Conservation (phyloP, 805 yeast species). For the Hagleromyces aurorensis region DNA sequence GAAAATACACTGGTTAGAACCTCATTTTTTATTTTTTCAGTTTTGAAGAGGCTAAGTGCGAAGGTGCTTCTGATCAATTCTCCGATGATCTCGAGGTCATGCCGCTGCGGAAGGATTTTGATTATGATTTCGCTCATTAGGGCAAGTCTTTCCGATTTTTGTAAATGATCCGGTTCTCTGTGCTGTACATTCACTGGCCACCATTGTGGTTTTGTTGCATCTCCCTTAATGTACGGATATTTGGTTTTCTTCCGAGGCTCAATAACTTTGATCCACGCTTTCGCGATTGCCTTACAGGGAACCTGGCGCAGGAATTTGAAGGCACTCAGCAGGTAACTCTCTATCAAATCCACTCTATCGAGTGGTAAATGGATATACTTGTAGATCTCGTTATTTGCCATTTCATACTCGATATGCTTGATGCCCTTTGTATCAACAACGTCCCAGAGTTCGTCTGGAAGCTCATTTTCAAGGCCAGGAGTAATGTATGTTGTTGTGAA, state of each 20-base stretch:
- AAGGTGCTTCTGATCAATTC: conserved; percentile 13
- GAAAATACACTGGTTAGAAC: conserved; percentile 13
- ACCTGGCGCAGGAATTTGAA: conserved; percentile 41
- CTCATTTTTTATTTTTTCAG: conserved; percentile 8
- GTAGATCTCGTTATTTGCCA: conserved; percentile 2
- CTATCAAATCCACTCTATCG: conserved; percentile 4
- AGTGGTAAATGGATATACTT: conserved; percentile 5
- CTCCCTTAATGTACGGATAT: conserved; percentile 53
- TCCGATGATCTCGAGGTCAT: conserved; percentile 9
- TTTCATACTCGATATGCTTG: conserved; percentile 3
- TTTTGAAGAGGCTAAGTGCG: conserved; percentile 13
- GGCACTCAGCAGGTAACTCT: conserved; percentile 14
- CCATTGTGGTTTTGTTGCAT: conserved; percentile 50
- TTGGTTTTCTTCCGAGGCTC: conserved; percentile 61
- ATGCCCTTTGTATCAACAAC: conserved; percentile 9
- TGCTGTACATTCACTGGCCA: conserved; percentile 60
- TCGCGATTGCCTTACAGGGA: conserved; percentile 54
- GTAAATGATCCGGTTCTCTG: conserved; percentile 67
- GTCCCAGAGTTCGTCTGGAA: conserved; percentile 10
- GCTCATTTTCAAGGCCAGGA: conserved; percentile 6
- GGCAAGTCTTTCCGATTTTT: conserved; percentile 46
- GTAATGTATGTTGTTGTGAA: conserved; percentile 7
- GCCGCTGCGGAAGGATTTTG: conserved; percentile 13
- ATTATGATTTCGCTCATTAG: conserved; percentile 38
- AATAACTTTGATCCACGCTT: conserved; percentile 55